Evolutionary conservation across 169 alveolate species (phyloP).

Genomic region (Fabrea salina): DNA sequence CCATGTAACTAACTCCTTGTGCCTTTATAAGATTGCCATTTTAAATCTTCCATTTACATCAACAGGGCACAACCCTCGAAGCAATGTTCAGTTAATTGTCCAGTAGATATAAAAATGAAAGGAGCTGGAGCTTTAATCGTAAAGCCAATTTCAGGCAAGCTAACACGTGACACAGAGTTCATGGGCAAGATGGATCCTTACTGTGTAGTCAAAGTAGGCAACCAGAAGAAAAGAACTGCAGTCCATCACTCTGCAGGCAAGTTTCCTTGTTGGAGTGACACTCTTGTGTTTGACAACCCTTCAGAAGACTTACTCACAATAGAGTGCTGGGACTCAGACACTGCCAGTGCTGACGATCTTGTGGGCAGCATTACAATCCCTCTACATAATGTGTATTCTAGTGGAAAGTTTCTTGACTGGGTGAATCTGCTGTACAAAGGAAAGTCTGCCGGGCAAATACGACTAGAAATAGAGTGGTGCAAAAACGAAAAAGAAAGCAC

Average conservation of each 20-base stretch:
- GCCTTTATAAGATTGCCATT: no score
- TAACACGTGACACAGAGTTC: slow-evolving; percentile 59
- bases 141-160: slow-evolving; percentile 46
- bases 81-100: no score
- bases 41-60: no score
- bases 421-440: slow-evolving; percentile 36
- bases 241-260: slow-evolving; percentile 58
- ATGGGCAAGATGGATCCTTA: slow-evolving; percentile 70
- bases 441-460: slow-evolving; percentile 37
- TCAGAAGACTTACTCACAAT: slow-evolving; percentile 14
- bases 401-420: no score
- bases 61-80: no score
- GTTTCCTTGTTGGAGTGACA: slow-evolving; percentile 23
- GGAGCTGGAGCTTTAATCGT: slow-evolving; percentile 26
- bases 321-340: not conserved
- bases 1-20: no score
- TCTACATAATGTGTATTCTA: not conserved
- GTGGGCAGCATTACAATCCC: slow-evolving; percentile 11
- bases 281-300: not conserved
- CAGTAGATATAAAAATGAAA: slow-evolving; percentile 22
- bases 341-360: not conserved
- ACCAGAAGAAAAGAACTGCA: slow-evolving; percentile 28
- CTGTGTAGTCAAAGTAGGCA: slow-evolving; percentile 32
- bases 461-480: no score
- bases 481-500: no score